Evolutionary conservation across 768 basidiomycete genomes (phyloP), one percentile per base, ranked within the genome.

Genomic region (Infundibulicybe gibba): DNA sequence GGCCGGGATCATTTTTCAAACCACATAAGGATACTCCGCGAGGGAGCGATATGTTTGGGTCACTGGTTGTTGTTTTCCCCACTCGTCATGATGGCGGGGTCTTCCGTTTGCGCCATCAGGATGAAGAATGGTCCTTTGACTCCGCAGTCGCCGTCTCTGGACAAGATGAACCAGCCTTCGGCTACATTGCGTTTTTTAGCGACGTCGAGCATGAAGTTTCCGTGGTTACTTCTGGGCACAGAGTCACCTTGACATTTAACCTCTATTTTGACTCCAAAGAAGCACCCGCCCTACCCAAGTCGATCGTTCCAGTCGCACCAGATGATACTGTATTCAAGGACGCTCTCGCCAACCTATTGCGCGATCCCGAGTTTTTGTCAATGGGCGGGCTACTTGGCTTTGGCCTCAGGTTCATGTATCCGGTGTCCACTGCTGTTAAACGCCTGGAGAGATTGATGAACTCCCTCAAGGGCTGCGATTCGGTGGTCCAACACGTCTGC

Each of bases 1-100:
- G n/a, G n/a, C n/a, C n/a, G 74, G 73, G 64, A 1, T 67, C 67
- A 0, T 77, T 75, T 54, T 80, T 79, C 65, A 76, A 75, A 51
- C 33, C 71, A 0, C 78, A 78, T 51, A 64, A 70, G 33, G 79
- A 79, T 48, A 77, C 77, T 0, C 75, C 74, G 5, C 68, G 70
- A 6, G 54, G 60, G 6, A 60, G 63, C 6, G 51, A 55, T 19
- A 78, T 79, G 70, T 72, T 81, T 33, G 78, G 74, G 1, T 79
- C 79, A 1, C 66, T 83, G 6, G 70, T 80, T 1, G 51, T 80
- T 30, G 65, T 75, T 14, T 67, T 77, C 41, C 78, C 77, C 13
- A 71, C 71, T 1, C 15, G 52, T 0, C 71, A 80, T 50, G 60
- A 72, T 46, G 77, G 77, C 1, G 79, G 77, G 2, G 55, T 59